Conservation (phyloP, 352 stramenopile species). For the Thalassiosira ordinaria region DNA sequence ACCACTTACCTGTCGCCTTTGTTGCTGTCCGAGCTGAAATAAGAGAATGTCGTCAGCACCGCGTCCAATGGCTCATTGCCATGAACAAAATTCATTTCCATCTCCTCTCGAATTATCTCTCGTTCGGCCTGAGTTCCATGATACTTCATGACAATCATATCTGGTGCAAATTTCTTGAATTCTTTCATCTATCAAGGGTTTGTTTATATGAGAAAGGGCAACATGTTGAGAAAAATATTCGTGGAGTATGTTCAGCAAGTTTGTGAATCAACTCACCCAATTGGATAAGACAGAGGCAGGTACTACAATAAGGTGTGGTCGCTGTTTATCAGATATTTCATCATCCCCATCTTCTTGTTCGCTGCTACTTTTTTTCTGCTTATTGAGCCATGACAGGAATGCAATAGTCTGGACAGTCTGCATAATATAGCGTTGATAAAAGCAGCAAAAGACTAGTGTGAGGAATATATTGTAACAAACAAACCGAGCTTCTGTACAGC, state of each 20-base stretch:
- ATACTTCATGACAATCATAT: slow-evolving; percentile 87
- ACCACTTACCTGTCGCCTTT: slow-evolving; percentile 61
- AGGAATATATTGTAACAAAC: too few relatives aligned
- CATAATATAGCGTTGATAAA: too few relatives aligned
- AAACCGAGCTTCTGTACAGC: too few relatives aligned
- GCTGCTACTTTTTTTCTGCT: slow-evolving; percentile 45
- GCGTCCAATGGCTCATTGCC: slow-evolving; percentile 92
- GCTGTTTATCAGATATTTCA: too few relatives aligned
- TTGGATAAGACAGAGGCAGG: slow-evolving; percentile 98
- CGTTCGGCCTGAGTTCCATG: slow-evolving; percentile 94
- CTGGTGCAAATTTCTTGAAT: slow-evolving; percentile 93
- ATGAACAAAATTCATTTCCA: slow-evolving; percentile 65
- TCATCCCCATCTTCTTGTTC: too few relatives aligned
- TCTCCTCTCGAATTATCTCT: slow-evolving; percentile 86
- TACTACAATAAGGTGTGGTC: slow-evolving; percentile 98
- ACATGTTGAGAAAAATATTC: too few relatives aligned
- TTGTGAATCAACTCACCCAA: slow-evolving; percentile 98
- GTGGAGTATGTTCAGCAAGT: too few relatives aligned
- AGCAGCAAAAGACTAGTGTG: not conserved
- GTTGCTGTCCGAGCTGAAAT: slow-evolving; percentile 85
- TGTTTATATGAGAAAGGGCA: too few relatives aligned
- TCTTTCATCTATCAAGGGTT: too few relatives aligned
- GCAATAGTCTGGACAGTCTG: slow-evolving; percentile 98
- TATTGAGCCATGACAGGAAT: slow-evolving; percentile 89
- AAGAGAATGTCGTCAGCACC: slow-evolving; percentile 98